Evolutionary conservation across 169 alveolate genomes (phyloP).

Genomic region (Plasmodium cynomolgi): DNA sequence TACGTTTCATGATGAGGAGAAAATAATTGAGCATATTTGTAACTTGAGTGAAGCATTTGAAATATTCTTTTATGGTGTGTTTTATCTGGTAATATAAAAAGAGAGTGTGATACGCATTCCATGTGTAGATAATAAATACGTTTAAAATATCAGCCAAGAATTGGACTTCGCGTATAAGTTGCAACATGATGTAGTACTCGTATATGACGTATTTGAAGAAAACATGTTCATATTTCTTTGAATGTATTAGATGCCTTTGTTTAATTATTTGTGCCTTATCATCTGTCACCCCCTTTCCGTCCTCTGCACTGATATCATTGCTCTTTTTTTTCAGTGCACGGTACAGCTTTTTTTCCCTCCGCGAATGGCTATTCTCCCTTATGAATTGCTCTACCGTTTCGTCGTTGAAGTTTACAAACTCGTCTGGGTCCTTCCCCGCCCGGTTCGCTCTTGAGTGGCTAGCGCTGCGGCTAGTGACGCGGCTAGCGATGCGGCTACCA

Average conservation of each 20-base stretch:
- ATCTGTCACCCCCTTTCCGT: not conserved
- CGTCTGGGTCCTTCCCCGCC: not conserved
- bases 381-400: not conserved
- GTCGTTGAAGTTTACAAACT: conserved; percentile 4
- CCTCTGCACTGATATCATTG: not conserved
- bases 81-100: conserved; percentile 53
- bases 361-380: not conserved
- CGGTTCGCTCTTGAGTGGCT: not conserved
- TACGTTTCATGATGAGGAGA: conserved; percentile 2
- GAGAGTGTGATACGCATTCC: conserved; percentile 20
- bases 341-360: not conserved
- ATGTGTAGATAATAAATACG: not conserved
- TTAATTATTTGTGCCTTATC: not conserved
- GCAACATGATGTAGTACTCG: not conserved
- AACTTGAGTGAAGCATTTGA: conserved; percentile 10
- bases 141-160: not conserved
- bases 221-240: conserved; percentile 5
- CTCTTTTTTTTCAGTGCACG: not conserved
- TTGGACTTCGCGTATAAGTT: not conserved
- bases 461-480: no score
- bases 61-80: not conserved
- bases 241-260: not conserved
- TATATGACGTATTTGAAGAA: conserved; percentile 1
- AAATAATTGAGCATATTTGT: conserved; percentile 26
- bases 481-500: not conserved